phyloP scores from a whole-genome alignment of 495 filamentous ascomycete species.

The Penicillium ochrochloron region DNA sequence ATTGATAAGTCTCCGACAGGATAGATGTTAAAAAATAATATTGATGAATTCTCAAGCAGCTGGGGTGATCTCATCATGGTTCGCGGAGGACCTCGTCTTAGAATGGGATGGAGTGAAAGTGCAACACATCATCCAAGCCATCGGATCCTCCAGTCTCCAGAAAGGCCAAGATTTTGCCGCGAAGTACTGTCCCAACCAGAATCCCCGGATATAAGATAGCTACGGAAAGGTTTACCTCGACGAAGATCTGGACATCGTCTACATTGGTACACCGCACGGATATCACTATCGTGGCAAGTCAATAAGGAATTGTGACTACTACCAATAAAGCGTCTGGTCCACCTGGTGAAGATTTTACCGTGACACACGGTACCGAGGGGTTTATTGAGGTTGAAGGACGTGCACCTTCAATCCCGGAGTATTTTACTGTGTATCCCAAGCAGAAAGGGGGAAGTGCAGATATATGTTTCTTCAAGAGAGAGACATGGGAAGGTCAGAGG shows the following conservation, averaged over 20 bases:
- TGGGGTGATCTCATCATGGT: neutral
- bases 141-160: conserved; percentile 38
- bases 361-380: conserved; percentile 28
- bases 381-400: conserved; percentile 28
- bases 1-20: neutral
- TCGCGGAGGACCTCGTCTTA: neutral
- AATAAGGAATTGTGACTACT: conserved; percentile 29
- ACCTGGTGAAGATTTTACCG: conserved; percentile 15
- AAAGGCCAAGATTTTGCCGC: conserved; percentile 35
- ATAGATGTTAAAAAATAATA: neutral
- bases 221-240: conserved; percentile 41
- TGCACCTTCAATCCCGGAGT: conserved; percentile 24
- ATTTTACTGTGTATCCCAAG: conserved; percentile 22
- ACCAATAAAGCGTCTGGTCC: conserved; percentile 21
- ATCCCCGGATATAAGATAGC: conserved; percentile 32
- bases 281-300: conserved; percentile 39
- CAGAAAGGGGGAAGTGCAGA: neutral
- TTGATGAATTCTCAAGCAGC: neutral
- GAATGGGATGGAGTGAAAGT: neutral
- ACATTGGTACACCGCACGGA: conserved; percentile 49
- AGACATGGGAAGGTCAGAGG: neutral
- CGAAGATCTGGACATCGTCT: conserved; percentile 47
- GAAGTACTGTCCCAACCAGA: conserved; percentile 18
- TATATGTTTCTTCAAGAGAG: neutral
- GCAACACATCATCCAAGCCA: conserved; percentile 35